phyloP scores from a whole-genome alignment of 345 rosid genomes.

The Eucalyptus dawsonii region DNA sequence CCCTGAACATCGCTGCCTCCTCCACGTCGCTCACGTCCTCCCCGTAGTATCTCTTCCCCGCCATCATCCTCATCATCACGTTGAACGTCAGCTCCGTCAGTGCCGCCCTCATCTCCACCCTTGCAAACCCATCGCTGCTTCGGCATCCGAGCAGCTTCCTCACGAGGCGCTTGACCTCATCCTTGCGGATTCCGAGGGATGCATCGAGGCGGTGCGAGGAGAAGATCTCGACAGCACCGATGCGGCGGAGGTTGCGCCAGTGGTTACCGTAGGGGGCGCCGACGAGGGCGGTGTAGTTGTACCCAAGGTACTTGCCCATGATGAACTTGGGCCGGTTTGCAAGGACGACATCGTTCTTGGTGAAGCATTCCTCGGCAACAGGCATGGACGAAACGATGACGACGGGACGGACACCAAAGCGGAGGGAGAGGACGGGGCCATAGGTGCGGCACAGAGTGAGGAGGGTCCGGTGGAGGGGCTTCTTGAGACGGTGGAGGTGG shows the following conservation, averaged over 20 bases:
- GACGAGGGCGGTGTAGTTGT: constrained; percentile 15
- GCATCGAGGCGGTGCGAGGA: constrained; percentile 14
- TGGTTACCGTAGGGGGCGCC: constrained; percentile 27
- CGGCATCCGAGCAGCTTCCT: neutral
- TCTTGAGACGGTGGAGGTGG: constrained; percentile 33
- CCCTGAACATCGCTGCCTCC: constrained; percentile 21
- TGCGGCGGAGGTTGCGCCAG: constrained; percentile 56
- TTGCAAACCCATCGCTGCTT: neutral
- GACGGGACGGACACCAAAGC: constrained; percentile 12
- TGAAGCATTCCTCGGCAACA: constrained; percentile 35
- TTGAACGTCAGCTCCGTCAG: constrained; percentile 20
- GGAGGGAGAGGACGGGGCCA: constrained; percentile 25
- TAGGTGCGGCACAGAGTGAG: constrained; percentile 15
- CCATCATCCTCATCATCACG: constrained; percentile 24
- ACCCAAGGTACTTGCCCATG: constrained; percentile 10
- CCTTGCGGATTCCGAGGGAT: constrained; percentile 7
- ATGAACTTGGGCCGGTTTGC: constrained; percentile 37
- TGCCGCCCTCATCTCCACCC: constrained; percentile 21
- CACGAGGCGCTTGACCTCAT: constrained; percentile 24
- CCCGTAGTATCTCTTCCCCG: constrained; percentile 34
- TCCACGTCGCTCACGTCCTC: constrained; percentile 7
- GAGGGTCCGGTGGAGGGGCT: constrained; percentile 21
- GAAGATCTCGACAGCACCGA: constrained; percentile 24
- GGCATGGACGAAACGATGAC: constrained; percentile 22
- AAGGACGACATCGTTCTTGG: constrained; percentile 30